Conservation (phyloP, 75 land plant genomes). For the Cunninghamia lanceolata region DNA sequence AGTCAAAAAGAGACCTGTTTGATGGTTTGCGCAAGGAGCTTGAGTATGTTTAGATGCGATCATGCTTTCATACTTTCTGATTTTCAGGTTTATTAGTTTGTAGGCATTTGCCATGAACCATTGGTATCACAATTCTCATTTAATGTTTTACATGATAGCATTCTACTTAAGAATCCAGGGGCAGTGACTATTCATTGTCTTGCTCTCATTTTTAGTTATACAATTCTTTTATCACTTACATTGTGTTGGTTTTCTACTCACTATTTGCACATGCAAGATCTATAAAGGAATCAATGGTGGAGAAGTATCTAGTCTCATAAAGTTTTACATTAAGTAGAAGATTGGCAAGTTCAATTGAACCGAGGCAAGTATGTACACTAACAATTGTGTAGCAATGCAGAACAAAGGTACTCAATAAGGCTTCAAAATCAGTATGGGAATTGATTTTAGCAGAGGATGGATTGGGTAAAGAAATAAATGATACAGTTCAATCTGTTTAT, state of each 20-base stretch:
- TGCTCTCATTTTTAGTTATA: neutral
- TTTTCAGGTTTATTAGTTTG: neutral
- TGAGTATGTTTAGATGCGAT: slow-evolving; percentile 57
- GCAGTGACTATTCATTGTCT: neutral
- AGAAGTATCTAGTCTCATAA: neutral
- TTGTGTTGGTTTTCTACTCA: neutral
- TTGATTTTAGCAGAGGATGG: slow-evolving; percentile 69
- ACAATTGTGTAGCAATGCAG: slow-evolving; percentile 35
- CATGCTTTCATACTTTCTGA: neutral
- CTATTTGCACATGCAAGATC: neutral
- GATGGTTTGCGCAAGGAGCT: slow-evolving; percentile 86
- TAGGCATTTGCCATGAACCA: neutral
- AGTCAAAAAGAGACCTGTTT: slow-evolving; percentile 85
- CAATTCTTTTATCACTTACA: neutral
- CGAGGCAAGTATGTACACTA: neutral
- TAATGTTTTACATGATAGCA: neutral
- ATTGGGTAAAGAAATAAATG: slow-evolving; percentile 86
- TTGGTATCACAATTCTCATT: neutral
- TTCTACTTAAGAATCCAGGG: neutral
- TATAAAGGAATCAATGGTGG: neutral
- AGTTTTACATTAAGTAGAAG: neutral
- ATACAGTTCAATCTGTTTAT: slow-evolving; percentile 71
- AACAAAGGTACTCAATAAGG: slow-evolving; percentile 87
- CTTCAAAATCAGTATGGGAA: slow-evolving; percentile 94
- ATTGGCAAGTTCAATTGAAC: neutral